These are phyloP conservation scores for Cardiospermum halicacabum DNA, from an alignment of 345 rosid genomes.

Conservation along the genomic window DNA sequence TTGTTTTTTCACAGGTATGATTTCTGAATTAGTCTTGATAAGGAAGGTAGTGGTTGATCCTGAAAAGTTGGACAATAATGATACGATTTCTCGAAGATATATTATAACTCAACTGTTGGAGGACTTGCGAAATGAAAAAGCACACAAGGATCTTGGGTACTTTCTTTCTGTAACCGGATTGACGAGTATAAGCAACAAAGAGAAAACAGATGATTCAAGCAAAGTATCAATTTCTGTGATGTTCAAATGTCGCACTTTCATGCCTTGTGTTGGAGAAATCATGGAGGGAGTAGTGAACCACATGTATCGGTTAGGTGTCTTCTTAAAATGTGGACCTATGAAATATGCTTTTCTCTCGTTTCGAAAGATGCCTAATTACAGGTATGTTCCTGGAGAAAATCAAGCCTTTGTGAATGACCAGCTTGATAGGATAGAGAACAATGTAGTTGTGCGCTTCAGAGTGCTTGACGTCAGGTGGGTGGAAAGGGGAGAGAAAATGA, in stretches of 20 bases:
- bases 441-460: conserved; percentile 21
- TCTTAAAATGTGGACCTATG: conserved; percentile 29
- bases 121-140: conserved; percentile 19
- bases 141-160: conserved; percentile 24
- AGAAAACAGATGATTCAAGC: conserved; percentile 4
- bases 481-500: neutral
- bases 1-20: conserved; percentile 13
- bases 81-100: conserved; percentile 8
- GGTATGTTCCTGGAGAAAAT: conserved; percentile 13
- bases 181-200: conserved; percentile 23
- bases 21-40: conserved; percentile 26
- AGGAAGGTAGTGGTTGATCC: conserved; percentile 16
- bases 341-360: conserved; percentile 24
- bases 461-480: conserved; percentile 32
- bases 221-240: conserved; percentile 3
- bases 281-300: conserved; percentile 26
- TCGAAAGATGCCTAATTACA: conserved; percentile 29
- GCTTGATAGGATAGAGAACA: conserved; percentile 24
- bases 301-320: conserved; percentile 8
- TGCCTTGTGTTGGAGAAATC: conserved; percentile 23
- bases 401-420: conserved; percentile 21
- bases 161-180: conserved; percentile 31
- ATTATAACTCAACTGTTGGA: conserved; percentile 20
- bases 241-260: conserved; percentile 28
- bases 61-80: conserved; percentile 13